These are phyloP conservation scores for Scheffersomyces quercinus DNA, from an alignment of 1,139 yeast genomes.

Conservation along the genomic window DNA sequence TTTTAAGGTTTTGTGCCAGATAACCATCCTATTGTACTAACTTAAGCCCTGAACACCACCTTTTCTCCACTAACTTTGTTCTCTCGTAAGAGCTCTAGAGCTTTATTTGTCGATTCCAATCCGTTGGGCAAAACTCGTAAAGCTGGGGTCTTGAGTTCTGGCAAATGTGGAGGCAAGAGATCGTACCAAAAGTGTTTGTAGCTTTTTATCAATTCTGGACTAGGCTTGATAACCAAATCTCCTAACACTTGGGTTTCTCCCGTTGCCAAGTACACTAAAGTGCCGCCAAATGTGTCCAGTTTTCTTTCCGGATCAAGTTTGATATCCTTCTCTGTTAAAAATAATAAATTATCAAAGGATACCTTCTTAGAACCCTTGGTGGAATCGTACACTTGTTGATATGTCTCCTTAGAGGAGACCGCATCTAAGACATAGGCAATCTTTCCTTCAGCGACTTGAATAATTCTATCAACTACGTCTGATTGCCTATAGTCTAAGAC, in stretches of 20 bases:
- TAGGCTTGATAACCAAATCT: constrained; percentile 19
- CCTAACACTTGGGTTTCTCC: constrained; percentile 19
- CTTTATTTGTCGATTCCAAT: constrained; percentile 29
- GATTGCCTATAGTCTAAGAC: constrained; percentile 60
- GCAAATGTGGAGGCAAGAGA: constrained; percentile 18
- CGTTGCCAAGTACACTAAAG: constrained; percentile 39
- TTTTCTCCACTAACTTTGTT: constrained; percentile 28
- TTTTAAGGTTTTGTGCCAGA: no score
- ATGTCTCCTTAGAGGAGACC: constrained; percentile 44
- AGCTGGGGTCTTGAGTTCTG: constrained; percentile 19
- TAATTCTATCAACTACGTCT: constrained; percentile 54
- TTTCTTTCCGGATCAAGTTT: constrained; percentile 9
- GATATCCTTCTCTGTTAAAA: constrained; percentile 11
- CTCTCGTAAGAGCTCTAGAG: constrained; percentile 23
- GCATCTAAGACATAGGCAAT: constrained; percentile 59
- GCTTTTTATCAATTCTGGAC: constrained; percentile 18
- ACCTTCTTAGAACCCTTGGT: constrained; percentile 33
- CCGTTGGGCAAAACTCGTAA: constrained; percentile 28
- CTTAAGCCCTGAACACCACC: constrained; percentile 21
- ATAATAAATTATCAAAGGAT: constrained; percentile 24
- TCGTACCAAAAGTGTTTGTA: constrained; percentile 24
- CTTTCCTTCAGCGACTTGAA: constrained; percentile 33
- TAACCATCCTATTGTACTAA: no score
- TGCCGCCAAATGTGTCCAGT: constrained; percentile 24
- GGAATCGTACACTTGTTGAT: constrained; percentile 42